Evolutionary conservation across 495 filamentous ascomycete species (phyloP).

Genomic region (Margaritispora aquatica): DNA sequence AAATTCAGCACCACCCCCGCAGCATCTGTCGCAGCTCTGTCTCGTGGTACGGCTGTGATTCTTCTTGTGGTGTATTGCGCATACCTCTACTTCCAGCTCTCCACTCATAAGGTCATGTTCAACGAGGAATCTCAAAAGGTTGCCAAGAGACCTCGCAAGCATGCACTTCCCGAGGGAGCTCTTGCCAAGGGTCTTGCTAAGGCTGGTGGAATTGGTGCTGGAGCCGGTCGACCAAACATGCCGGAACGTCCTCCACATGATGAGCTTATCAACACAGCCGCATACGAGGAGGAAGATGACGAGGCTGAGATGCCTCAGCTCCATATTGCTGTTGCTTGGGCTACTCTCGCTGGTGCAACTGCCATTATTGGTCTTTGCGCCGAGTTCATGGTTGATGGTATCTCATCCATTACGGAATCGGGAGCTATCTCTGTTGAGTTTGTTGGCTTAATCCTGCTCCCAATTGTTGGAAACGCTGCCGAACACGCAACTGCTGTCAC

Average conservation of each 20-base stretch:
- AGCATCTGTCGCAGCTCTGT: conserved; percentile 45
- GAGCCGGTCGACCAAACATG: conserved; percentile 34
- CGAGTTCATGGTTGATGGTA: conserved; percentile 82
- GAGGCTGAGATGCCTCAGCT: conserved; percentile 54
- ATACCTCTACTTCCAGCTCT: conserved; percentile 78
- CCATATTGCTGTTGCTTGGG: conserved; percentile 58
- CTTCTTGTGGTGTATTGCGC: conserved; percentile 70
- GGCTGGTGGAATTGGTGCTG: conserved; percentile 46
- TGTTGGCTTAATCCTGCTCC: conserved; percentile 76
- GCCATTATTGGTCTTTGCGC: conserved; percentile 81
- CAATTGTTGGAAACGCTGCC: conserved; percentile 86
- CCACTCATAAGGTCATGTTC: conserved; percentile 69
- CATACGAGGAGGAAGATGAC: conserved; percentile 57
- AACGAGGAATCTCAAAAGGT: conserved; percentile 67
- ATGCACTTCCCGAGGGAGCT: conserved; percentile 47
- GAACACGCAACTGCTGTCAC: conserved; percentile 86
- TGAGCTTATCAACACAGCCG: conserved; percentile 35
- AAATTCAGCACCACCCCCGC: conserved; percentile 30
- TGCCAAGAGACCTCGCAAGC: conserved; percentile 38
- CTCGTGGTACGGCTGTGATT: conserved; percentile 68
- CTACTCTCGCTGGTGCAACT: conserved; percentile 65
- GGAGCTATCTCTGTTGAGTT: conserved; percentile 63
- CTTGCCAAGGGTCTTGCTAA: conserved; percentile 52
- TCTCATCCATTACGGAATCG: conserved; percentile 57
- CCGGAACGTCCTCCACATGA: conserved; percentile 35